A percentile compares a stretch with the other conserved stretches of the same genome.
These are phyloP conservation scores for Didymella glomerata DNA, from an alignment of 2,329 filamentous ascomycete genomes.

Conservation along the genomic window DNA sequence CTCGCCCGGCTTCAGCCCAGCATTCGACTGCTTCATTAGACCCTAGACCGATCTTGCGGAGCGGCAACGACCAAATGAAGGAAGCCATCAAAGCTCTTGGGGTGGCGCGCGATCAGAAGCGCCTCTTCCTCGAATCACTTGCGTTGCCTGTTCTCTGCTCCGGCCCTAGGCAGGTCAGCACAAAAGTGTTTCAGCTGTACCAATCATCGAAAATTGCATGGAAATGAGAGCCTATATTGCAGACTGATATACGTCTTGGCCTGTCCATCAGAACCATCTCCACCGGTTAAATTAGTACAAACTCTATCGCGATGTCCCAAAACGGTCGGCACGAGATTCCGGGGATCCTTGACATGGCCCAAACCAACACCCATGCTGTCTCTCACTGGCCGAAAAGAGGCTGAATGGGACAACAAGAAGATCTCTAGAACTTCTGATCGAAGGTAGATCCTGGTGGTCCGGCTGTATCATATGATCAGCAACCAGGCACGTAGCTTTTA, in stretches of 20 bases:
- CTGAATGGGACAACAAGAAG: background rate
- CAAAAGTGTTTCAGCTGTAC: background rate
- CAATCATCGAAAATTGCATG: background rate
- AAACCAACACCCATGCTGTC: conserved; percentile 1
- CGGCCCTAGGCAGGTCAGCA: background rate
- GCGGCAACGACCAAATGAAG: background rate
- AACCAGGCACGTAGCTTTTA: background rate
- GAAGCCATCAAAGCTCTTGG: background rate
- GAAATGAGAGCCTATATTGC: conserved; percentile 8
- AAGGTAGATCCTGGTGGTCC: background rate
- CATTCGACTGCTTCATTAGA: background rate
- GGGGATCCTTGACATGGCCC: background rate
- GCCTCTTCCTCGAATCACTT: background rate
- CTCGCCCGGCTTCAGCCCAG: background rate
- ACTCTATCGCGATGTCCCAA: conserved; percentile 9
- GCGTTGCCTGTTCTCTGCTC: background rate
- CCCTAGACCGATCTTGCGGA: background rate
- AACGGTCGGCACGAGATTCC: conserved; percentile 6
- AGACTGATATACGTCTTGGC: conserved; percentile 9
- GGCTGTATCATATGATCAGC: background rate
- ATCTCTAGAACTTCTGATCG: background rate
- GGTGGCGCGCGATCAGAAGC: background rate
- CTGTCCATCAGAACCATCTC: background rate
- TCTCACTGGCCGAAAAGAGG: background rate
- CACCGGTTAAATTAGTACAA: conserved; percentile 17